phyloP scores from a whole-genome alignment of 768 basidiomycete genomes.

The Tylopilus sp. region DNA sequence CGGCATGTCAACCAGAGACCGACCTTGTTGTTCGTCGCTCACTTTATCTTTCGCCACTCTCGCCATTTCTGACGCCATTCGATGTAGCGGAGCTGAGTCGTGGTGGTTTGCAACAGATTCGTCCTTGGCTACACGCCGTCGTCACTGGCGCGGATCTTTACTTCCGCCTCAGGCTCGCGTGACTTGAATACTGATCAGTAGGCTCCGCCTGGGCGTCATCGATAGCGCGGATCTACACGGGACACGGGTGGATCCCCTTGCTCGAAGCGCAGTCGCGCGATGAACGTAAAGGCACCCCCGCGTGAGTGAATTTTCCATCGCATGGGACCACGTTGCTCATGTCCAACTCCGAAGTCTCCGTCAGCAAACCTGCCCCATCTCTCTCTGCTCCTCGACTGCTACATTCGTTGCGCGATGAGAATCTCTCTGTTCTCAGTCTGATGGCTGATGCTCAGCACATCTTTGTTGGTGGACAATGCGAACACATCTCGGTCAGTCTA shows the following conservation, averaged over 20 bases:
- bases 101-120: no score
- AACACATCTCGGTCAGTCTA: constrained; percentile 65
- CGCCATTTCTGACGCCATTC: constrained; percentile 36
- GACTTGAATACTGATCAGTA: background rate
- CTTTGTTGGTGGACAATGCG: constrained; percentile 78
- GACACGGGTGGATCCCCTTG: background rate
- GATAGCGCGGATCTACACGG: constrained; percentile 1
- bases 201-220: background rate
- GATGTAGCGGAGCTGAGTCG: background rate
- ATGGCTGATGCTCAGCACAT: constrained; percentile 71
- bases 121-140: no score
- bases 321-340: constrained; percentile 6
- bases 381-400: constrained; percentile 47
- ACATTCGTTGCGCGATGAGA: constrained; percentile 68
- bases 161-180: background rate
- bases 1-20: background rate
- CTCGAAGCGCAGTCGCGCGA: background rate
- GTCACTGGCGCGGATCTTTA: no score
- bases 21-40: background rate
- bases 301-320: constrained; percentile 19
- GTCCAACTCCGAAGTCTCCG: constrained; percentile 42
- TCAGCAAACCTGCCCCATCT: constrained; percentile 53
- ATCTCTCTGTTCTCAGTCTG: constrained; percentile 70
- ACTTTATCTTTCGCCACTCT: constrained; percentile 33
- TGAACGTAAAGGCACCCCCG: constrained; percentile 19